Evolutionary conservation across 2,329 filamentous ascomycete genomes (phyloP), one percentile per base, ranked within the genome.

Genomic region (Alternaria sp.): DNA sequence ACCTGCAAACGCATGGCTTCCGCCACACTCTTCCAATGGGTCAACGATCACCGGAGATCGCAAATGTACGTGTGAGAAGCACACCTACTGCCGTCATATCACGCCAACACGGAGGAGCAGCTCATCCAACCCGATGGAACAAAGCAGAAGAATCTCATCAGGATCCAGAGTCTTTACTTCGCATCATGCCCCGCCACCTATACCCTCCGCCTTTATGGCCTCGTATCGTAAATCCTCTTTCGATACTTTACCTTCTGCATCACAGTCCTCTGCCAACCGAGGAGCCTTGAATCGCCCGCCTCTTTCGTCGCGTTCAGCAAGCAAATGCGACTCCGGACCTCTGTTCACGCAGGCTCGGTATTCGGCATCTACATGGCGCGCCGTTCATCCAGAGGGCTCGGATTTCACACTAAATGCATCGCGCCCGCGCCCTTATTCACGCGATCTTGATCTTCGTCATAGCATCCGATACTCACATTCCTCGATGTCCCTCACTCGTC

Each of bases 361-460:
- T 55, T 70, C 76, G n/a, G 71, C 73, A 21, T 79, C 77, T 3
- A 68, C 73, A 30, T 78, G 73, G 72, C 71, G 72, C 6, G 78
- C 77, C 6, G 61, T 78, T 3, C 75, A 78, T 47, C 78, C 78
- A 5, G 54, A 67, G 5, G 58, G 66, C 6, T 66, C 70, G 14
- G 62, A 69, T 1, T 66, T 69, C 4, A 60, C 72, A 37, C 51
- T 65, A 9, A 60, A 63, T 21, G 56, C 61, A 15, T 72, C 71
- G 8, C 71, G 67, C 15, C 75, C 75, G 6, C 54, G 72, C 20
- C 59, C 71, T 2, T 63, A 75, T 30, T 58, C 72, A 9, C 68
- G 65, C 18, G 63, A 46, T 28, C 49, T 60, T 47, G 70, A 54
- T 9, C 69, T 74, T 26, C 58, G 65, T 14, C 68, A 65, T n/a